Percentiles rank a stretch among this genome's conserved stretches.
Conservation (phyloP, 352 stramenopile genomes). For the Halophytophthora polymorphica region DNA sequence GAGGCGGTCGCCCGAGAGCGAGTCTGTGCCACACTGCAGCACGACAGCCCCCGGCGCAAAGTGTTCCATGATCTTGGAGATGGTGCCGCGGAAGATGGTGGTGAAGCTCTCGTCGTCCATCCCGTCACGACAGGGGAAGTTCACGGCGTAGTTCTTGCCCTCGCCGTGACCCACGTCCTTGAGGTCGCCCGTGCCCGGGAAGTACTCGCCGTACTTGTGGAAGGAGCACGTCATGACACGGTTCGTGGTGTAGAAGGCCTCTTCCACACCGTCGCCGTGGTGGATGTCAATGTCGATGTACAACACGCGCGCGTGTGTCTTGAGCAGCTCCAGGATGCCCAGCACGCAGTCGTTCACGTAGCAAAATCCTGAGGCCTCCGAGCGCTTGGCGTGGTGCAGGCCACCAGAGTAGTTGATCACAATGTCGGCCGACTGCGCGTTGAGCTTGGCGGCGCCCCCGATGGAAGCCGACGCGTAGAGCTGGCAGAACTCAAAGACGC, state of each 20-base stretch:
- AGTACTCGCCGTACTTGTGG: constrained; percentile 99
- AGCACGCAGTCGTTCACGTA: constrained; percentile 99
- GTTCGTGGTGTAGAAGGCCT: constrained; percentile 99
- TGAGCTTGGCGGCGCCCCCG: constrained; percentile 94
- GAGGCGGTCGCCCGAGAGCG: constrained; percentile 96
- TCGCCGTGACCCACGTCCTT: constrained; percentile 84
- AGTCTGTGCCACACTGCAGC: constrained; percentile 98
- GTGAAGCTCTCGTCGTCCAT: constrained; percentile 98
- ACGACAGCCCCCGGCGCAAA: constrained; percentile 96
- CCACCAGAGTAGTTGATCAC: constrained; percentile 99
- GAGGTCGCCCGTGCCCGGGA: constrained; percentile 94
- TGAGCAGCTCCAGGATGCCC: constrained; percentile 97
- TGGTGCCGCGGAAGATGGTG: constrained; percentile 88
- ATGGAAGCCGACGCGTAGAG: constrained; percentile 97
- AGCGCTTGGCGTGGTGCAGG: constrained; percentile 98
- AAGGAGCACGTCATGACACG: constrained; percentile 98
- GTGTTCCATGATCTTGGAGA: constrained; percentile 96
- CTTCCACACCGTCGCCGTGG: constrained; percentile 98
- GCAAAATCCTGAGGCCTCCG: constrained; percentile 98
- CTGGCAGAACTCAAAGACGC: constrained; percentile 98
- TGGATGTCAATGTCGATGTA: constrained; percentile 99
- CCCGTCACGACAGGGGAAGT: constrained; percentile 97
- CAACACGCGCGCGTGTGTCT: constrained; percentile 95
- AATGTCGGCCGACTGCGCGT: constrained; percentile 94
- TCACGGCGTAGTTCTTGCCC: constrained; percentile 98